A percentile compares a stretch with the other conserved stretches of the same genome.
These are phyloP conservation scores for Tricholomella constricta DNA, from an alignment of 768 basidiomycete genomes.

Conservation along the genomic window DNA sequence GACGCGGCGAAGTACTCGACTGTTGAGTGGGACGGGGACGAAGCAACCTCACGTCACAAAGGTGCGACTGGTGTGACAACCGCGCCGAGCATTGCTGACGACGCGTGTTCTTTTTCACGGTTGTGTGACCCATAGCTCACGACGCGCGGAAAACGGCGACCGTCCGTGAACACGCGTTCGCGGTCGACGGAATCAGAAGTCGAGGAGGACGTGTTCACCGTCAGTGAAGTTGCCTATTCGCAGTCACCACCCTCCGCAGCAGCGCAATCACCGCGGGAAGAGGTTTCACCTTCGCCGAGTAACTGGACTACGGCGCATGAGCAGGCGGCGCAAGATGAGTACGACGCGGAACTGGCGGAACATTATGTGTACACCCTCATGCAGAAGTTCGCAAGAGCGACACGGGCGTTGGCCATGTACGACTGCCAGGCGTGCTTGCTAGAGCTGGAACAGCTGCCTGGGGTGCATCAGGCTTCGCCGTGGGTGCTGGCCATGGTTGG, in stretches of 20 bases:
- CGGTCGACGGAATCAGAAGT: constrained; percentile 70
- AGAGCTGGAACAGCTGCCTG: constrained; percentile 76
- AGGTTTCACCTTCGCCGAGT: constrained; percentile 63
- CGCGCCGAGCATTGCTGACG: constrained; percentile 6
- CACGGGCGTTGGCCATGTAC: constrained; percentile 73
- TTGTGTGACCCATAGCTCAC: constrained; percentile 28
- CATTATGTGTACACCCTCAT: constrained; percentile 81
- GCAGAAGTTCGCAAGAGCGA: constrained; percentile 79
- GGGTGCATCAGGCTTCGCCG: constrained; percentile 69
- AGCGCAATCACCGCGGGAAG: constrained; percentile 62
- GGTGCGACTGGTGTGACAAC: constrained; percentile 37
- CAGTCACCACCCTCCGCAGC: constrained; percentile 58
- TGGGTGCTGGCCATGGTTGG: constrained; percentile 84
- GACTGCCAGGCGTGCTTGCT: constrained; percentile 74
- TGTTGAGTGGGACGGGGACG: constrained; percentile 57
- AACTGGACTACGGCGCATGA: constrained; percentile 68
- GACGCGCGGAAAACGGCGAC: constrained; percentile 62
- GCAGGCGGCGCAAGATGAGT: constrained; percentile 69
- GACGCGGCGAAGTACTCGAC: constrained; percentile 73
- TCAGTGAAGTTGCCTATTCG: constrained; percentile 51
- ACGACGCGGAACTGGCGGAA: constrained; percentile 75
- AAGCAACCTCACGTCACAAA: constrained; percentile 56
- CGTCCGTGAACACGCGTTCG: constrained; percentile 53
- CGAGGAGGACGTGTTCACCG: constrained; percentile 59
- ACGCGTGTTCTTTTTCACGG: neutral